Evolutionary conservation across 1,284 basidiomycete species (phyloP).

Genomic region (Peniophora sp.): DNA sequence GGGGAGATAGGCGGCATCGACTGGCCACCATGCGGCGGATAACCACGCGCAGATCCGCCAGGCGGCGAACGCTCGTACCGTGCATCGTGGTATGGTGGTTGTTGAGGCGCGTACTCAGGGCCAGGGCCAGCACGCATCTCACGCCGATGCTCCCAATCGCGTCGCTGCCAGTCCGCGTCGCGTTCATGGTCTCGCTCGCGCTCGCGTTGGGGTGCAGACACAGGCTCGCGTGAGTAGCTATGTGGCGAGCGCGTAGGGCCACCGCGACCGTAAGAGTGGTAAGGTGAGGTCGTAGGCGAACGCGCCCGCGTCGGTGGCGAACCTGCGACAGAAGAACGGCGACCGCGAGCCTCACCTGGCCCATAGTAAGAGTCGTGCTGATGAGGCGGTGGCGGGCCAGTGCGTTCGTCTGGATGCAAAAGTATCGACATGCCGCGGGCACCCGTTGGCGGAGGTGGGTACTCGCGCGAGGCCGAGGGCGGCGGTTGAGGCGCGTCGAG

Average conservation of each 20-base stretch:
- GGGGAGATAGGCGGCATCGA: conserved; percentile 9
- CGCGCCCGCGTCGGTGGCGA: conserved; percentile 39
- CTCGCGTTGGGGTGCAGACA: conserved; percentile 23
- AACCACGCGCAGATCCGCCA: background rate
- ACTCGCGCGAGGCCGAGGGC: conserved; percentile 29
- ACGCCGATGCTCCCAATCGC: conserved; percentile 35
- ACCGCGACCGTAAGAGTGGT: conserved; percentile 34
- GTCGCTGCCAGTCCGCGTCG: conserved; percentile 12
- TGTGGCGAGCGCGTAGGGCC: conserved; percentile 49
- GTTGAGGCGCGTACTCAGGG: conserved; percentile 35
- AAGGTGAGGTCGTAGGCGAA: conserved; percentile 36
- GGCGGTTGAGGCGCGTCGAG: conserved; percentile 55
- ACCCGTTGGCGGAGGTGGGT: conserved; percentile 17
- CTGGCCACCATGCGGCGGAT: conserved; percentile 16
- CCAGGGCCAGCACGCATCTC: conserved; percentile 35
- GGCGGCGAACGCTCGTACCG: conserved; percentile 14
- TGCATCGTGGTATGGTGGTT: conserved; percentile 21
- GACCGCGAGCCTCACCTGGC: conserved; percentile 23
- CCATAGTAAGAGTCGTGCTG: conserved; percentile 44
- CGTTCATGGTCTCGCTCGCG: conserved; percentile 38
- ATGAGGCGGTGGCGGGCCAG: conserved; percentile 17
- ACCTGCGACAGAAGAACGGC: conserved; percentile 42
- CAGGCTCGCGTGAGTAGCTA: conserved; percentile 39
- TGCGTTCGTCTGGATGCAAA: conserved; percentile 30
- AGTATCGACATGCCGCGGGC: conserved; percentile 46